Conservation (phyloP, 805 yeast genomes). For the Pichia insulana region DNA sequence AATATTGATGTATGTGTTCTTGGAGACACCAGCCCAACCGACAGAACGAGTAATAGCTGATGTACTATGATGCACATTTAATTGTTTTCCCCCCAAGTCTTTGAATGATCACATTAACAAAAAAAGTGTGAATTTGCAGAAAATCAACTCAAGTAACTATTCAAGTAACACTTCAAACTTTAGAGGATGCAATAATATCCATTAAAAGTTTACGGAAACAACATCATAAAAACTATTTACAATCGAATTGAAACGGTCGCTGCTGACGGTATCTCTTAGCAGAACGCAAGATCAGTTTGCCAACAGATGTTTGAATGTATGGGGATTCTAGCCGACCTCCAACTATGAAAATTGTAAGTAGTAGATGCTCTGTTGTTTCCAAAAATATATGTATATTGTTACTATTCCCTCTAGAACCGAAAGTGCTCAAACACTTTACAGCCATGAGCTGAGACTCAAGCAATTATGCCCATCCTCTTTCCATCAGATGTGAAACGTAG, state of each 20-base stretch:
- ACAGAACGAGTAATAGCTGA: constrained; percentile 16
- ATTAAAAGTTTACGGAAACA: no score
- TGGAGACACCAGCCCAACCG: constrained; percentile 28
- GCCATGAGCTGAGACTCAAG: no score
- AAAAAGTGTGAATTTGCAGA: not conserved
- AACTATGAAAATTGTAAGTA: not conserved
- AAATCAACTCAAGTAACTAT: not conserved
- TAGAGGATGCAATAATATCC: not conserved
- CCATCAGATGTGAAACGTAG: no score
- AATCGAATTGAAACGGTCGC: constrained; percentile 10
- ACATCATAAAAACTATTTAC: not conserved
- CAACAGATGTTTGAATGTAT: constrained; percentile 12
- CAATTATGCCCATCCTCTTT: no score
- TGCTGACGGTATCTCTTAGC: constrained; percentile 10
- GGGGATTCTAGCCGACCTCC: constrained; percentile 11
- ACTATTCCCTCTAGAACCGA: not conserved
- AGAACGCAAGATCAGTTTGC: constrained; percentile 13
- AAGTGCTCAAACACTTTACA: not conserved
- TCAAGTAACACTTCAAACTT: not conserved
- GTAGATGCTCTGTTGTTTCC: not conserved
- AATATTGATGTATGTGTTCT: constrained; percentile 24
- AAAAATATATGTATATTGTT: not conserved
- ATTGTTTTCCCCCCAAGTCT: constrained; percentile 13
- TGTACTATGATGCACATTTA: constrained; percentile 28
- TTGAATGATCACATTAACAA: not conserved